phyloP scores from a whole-genome alignment of 805 yeast genomes.

The Ogataea pini region DNA sequence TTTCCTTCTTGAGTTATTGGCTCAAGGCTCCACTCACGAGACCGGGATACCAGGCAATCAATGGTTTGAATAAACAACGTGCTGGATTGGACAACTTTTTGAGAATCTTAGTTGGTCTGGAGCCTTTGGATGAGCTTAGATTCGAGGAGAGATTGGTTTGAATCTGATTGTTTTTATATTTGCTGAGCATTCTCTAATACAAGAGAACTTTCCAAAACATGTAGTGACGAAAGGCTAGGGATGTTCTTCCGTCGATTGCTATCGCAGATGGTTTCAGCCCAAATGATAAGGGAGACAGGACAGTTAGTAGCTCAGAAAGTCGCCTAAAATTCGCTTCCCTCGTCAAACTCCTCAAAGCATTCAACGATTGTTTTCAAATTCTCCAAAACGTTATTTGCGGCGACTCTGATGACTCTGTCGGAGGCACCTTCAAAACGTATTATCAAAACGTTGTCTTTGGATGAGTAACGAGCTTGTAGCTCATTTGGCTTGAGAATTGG shows the following conservation, averaged over 20 bases:
- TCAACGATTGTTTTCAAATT: conserved; percentile 75
- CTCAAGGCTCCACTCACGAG: conserved; percentile 94
- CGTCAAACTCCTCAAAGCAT: conserved; percentile 72
- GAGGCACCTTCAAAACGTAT: conserved; percentile 60
- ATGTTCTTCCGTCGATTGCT: too few relatives aligned
- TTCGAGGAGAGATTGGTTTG: conserved; percentile 81
- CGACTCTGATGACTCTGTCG: conserved; percentile 79
- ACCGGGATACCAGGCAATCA: conserved; percentile 86
- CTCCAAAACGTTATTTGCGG: conserved; percentile 79
- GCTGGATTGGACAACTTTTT: conserved; percentile 87
- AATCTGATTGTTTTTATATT: not conserved
- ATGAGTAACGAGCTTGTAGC: conserved; percentile 48
- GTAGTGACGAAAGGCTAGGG: too few relatives aligned
- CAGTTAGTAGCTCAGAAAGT: too few relatives aligned
- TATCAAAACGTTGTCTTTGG: conserved; percentile 38
- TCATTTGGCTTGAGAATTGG: conserved; percentile 77
- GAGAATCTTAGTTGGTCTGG: conserved; percentile 87
- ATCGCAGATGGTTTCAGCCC: too few relatives aligned
- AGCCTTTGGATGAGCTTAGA: conserved; percentile 87
- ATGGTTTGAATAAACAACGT: conserved; percentile 94
- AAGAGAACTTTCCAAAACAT: too few relatives aligned
- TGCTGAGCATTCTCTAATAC: too few relatives aligned
- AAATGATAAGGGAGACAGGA: too few relatives aligned
- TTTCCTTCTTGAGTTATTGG: conserved; percentile 91
- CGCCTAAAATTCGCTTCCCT: not conserved